Percentiles rank a stretch among this genome's conserved stretches.
phyloP scores from a whole-genome alignment of 1,284 basidiomycete species.

The Ustilago bromivora region DNA sequence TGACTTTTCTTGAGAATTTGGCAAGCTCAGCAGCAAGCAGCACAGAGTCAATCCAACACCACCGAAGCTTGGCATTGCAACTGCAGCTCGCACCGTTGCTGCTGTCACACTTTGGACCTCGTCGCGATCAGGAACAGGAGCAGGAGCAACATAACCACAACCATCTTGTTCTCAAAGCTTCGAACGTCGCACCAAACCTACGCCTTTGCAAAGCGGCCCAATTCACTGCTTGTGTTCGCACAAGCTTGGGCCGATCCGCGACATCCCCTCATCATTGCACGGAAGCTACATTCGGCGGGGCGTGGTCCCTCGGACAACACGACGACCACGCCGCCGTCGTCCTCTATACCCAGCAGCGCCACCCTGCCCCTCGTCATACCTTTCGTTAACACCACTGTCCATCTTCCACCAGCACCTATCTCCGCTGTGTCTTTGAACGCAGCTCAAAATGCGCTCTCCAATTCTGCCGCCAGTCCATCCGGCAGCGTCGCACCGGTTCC shows the following conservation, averaged over 20 bases:
- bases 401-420: slow-evolving; percentile 22
- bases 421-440: slow-evolving; percentile 3
- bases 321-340: slow-evolving; percentile 37
- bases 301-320: slow-evolving; percentile 29
- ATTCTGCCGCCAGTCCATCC: neutral
- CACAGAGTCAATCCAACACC: neutral
- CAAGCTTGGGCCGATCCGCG: slow-evolving; percentile 43
- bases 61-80: neutral
- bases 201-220: slow-evolving; percentile 24
- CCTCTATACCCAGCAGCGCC: slow-evolving; percentile 2
- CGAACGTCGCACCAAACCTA: slow-evolving; percentile 3
- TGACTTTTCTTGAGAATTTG: neutral
- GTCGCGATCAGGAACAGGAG: slow-evolving; percentile 7
- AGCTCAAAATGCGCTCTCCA: slow-evolving; percentile 15
- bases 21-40: neutral
- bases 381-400: slow-evolving; percentile 1
- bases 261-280: slow-evolving; percentile 46
- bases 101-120: slow-evolving; percentile 13
- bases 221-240: slow-evolving; percentile 38
- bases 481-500: neutral
- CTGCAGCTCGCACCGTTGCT: slow-evolving; percentile 10
- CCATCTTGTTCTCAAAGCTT: slow-evolving; percentile 7
- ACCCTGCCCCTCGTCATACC: neutral
- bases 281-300: slow-evolving; percentile 39
- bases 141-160: slow-evolving; percentile 7